Evolutionary conservation across 257 asterid species (phyloP).

Genomic region (Verbascum thapsus): DNA sequence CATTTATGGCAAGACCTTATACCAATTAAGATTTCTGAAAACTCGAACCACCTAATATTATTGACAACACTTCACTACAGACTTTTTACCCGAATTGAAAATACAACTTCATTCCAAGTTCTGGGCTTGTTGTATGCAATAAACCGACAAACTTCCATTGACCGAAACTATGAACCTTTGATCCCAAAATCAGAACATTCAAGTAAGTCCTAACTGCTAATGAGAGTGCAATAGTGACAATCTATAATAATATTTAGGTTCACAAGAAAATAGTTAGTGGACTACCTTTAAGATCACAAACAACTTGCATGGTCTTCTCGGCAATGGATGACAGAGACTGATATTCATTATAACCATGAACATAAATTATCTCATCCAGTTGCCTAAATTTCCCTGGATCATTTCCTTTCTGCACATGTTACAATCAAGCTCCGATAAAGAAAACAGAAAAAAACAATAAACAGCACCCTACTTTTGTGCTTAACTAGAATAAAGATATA

Average conservation of each 20-base stretch:
- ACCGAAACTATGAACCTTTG: too few relatives aligned
- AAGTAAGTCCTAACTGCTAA: neutral
- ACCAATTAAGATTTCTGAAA: too few relatives aligned
- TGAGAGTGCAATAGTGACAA: conserved; percentile 4
- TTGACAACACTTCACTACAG: too few relatives aligned
- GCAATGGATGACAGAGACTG: conserved; percentile 64
- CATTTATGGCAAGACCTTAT: too few relatives aligned
- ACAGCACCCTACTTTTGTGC: neutral
- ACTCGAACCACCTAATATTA: too few relatives aligned
- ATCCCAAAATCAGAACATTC: too few relatives aligned
- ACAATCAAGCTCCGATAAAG: conserved; percentile 16
- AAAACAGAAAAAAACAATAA: conserved; percentile 15
- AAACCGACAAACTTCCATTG: too few relatives aligned
- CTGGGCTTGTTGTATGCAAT: too few relatives aligned
- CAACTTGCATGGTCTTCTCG: conserved; percentile 75
- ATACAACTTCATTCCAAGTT: too few relatives aligned
- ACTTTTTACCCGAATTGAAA: too few relatives aligned
- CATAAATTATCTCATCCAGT: conserved; percentile 76
- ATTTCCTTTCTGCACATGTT: conserved; percentile 63
- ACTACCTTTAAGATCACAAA: conserved; percentile 91
- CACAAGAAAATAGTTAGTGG: conserved; percentile 14
- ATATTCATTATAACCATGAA: conserved; percentile 77
- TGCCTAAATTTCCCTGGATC: conserved; percentile 95
- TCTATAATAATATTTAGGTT: conserved; percentile 1
- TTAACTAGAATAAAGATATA: conserved; percentile 1